Percentiles rank a stretch among this genome's conserved stretches.
phyloP scores from a whole-genome alignment of 2,329 filamentous ascomycete species.

The Sclerotinia minor region DNA sequence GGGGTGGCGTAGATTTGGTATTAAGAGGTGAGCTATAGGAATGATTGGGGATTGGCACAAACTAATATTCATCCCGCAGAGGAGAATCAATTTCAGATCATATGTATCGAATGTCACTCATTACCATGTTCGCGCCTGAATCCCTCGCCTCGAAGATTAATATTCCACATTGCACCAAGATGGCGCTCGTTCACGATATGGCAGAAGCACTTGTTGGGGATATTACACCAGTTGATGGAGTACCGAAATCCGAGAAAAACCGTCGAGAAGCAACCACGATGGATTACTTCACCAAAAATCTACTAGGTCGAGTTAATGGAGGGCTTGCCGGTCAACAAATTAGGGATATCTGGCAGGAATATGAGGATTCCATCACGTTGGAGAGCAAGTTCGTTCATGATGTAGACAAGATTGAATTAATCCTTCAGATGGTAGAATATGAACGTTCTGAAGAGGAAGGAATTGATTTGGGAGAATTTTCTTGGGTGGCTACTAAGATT shows the following conservation, averaged over 20 bases:
- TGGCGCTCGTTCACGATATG: conserved; percentile 98
- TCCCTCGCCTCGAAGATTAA: conserved; percentile 71
- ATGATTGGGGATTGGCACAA: neutral
- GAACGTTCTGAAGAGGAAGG: conserved; percentile 64
- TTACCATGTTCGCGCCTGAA: conserved; percentile 87
- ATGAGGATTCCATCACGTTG: conserved; percentile 81
- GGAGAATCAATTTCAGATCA: conserved; percentile 96
- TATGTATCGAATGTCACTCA: conserved; percentile 99
- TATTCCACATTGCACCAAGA: conserved; percentile 81
- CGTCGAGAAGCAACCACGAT: conserved; percentile 85
- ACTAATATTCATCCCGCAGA: conserved; percentile 41
- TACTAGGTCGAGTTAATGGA: conserved; percentile 76
- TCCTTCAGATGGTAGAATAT: conserved; percentile 96
- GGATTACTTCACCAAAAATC: conserved; percentile 73
- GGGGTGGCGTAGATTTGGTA: conserved; percentile 88
- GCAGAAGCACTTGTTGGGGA: conserved; percentile 93
- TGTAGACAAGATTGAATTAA: conserved; percentile 92
- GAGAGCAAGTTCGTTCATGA: conserved; percentile 94
- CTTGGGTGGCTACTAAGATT: conserved; percentile 73
- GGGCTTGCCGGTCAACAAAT: conserved; percentile 70
- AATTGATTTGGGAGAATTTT: conserved; percentile 83
- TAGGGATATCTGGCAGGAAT: conserved; percentile 85
- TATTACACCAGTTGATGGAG: conserved; percentile 88
- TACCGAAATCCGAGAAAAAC: conserved; percentile 84
- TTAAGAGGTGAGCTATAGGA: conserved; percentile 52